A percentile compares a stretch with the other conserved stretches of the same genome.
These are phyloP conservation scores for Saprolegnia diclina DNA, from an alignment of 352 stramenopile genomes.

Conservation along the genomic window DNA sequence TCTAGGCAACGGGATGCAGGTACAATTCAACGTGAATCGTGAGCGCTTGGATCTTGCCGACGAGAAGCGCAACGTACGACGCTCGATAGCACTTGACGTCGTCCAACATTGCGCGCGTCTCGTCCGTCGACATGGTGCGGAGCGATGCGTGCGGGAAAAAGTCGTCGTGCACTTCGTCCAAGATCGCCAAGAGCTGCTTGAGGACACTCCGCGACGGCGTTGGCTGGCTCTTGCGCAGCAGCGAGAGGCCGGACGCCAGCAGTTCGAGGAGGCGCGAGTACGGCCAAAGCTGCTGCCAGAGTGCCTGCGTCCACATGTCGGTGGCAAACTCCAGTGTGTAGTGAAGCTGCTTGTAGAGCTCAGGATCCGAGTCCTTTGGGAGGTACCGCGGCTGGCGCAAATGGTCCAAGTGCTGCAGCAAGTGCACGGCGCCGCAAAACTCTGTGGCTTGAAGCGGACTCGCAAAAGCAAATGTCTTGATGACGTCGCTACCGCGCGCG, in stretches of 20 bases:
- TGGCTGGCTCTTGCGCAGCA: neutral
- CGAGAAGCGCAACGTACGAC: conserved; percentile 14
- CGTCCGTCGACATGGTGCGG: neutral
- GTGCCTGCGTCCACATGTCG: conserved; percentile 15
- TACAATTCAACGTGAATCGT: neutral
- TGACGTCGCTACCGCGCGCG: neutral
- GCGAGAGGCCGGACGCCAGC: neutral
- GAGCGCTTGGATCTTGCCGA: conserved; percentile 21
- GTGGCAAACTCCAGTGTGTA: conserved; percentile 4
- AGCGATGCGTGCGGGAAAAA: conserved; percentile 16
- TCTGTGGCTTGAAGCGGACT: neutral
- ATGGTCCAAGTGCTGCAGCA: neutral
- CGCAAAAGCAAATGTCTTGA: conserved; percentile 1
- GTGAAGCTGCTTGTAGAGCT: neutral
- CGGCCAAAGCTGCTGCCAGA: conserved; percentile 16
- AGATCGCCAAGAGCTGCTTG: neutral
- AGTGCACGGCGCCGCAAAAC: neutral
- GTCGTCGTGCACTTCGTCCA: conserved; percentile 1
- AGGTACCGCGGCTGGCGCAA: neutral
- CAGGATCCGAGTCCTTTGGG: neutral
- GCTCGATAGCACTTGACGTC: conserved; percentile 12
- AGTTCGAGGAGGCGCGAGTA: conserved; percentile 4
- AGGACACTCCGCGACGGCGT: neutral
- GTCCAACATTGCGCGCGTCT: neutral
- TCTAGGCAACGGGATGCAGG: neutral